Evolutionary conservation across 2,329 filamentous ascomycete species (phyloP).

Genomic region (Cytospora schulzeri): DNA sequence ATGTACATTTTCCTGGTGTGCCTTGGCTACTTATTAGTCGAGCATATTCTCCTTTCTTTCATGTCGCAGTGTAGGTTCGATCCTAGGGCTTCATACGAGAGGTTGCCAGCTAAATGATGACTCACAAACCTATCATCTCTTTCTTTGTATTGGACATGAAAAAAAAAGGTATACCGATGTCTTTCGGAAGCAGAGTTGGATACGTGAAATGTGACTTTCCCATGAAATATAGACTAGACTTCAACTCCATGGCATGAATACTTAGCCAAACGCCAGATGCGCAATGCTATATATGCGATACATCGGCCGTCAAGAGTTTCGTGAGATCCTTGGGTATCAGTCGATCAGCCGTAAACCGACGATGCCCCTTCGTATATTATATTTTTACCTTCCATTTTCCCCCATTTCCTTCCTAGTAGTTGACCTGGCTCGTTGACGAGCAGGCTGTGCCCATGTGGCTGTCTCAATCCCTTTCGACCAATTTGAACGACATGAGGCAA

Average conservation of each 20-base stretch:
- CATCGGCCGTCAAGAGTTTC: constrained; percentile 11
- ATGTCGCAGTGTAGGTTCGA: no score
- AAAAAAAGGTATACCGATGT: not conserved
- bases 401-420: not conserved
- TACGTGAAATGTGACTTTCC: not conserved
- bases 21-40: no score
- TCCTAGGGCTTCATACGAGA: no score
- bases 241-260: constrained; percentile 3
- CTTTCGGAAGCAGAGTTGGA: no score
- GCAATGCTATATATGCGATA: constrained; percentile 24
- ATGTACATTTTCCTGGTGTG: no score
- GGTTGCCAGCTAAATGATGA: no score
- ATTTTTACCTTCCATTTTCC: not conserved
- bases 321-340: constrained; percentile 19
- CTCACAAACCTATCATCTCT: no score
- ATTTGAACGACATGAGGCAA: not conserved
- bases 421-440: not conserved
- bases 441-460: not conserved
- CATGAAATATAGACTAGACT: constrained; percentile 9
- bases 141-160: no score
- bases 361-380: constrained; percentile 15
- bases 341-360: not conserved
- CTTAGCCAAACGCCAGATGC: constrained; percentile 23
- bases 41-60: no score
- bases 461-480: not conserved